Conservation (phyloP, 83 land plant species). For the Picea abies region DNA sequence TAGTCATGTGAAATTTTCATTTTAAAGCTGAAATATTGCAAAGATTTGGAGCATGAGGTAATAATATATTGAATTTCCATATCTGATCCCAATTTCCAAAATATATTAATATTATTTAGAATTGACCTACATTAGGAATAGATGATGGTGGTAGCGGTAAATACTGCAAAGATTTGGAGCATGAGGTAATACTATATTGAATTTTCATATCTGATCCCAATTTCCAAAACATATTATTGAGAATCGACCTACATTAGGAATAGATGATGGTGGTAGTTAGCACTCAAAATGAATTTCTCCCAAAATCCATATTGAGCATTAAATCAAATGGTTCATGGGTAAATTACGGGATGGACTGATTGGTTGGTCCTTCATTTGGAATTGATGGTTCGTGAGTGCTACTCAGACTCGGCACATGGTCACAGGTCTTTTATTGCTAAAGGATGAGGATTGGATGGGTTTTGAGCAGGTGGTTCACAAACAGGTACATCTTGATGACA, state of each 20-base stretch:
- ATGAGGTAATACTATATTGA: background rate
- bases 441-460: too few species aligned
- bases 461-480: too few species aligned
- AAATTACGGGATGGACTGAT: too few species aligned
- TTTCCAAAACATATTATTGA: background rate
- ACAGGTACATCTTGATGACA: too few species aligned
- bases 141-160: background rate
- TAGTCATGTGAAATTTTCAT: background rate
- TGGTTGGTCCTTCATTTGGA: too few species aligned
- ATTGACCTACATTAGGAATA: background rate
- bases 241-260: background rate
- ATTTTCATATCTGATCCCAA: background rate
- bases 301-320: too few species aligned
- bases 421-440: too few species aligned
- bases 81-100: background rate
- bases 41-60: background rate
- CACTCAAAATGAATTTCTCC: too few species aligned
- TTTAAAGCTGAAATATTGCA: background rate
- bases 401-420: too few species aligned
- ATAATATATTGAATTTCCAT: conserved; percentile 2
- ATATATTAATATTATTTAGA: background rate
- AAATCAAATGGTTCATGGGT: too few species aligned
- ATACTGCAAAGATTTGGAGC: background rate
- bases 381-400: too few species aligned
- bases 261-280: background rate